Evolutionary conservation across 2,329 filamentous ascomycete species (phyloP).

Genomic region (Coniochaeta prunicola): DNA sequence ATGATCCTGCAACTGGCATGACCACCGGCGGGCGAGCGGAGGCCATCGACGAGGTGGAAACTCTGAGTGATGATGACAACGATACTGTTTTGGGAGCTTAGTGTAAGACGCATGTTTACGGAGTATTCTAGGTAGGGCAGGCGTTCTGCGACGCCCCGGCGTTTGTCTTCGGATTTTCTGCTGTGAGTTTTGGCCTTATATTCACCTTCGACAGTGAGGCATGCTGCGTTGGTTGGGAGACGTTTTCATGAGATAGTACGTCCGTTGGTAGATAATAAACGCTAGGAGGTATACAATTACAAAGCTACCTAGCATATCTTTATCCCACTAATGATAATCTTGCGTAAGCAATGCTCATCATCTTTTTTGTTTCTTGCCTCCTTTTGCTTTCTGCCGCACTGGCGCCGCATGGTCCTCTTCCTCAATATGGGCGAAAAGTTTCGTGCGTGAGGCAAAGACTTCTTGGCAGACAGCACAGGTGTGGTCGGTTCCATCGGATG

Average conservation of each 20-base stretch:
- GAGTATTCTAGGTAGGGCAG: neutral
- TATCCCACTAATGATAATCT: neutral
- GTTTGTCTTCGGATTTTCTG: neutral
- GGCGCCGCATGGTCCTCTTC: constrained; percentile 57
- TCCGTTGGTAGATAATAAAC: neutral
- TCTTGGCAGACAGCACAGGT: constrained; percentile 37
- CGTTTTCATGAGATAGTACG: neutral
- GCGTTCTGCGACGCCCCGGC: neutral
- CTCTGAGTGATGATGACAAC: constrained; percentile 65
- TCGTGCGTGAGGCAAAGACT: constrained; percentile 54
- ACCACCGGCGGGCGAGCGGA: constrained; percentile 51
- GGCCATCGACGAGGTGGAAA: constrained; percentile 85
- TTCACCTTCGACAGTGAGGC: neutral
- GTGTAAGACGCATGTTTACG: neutral
- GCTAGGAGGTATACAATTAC: neutral
- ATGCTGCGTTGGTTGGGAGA: neutral
- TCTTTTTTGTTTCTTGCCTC: constrained; percentile 29
- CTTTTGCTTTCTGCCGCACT: constrained; percentile 17
- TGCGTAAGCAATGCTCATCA: constrained; percentile 11
- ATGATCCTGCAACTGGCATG: constrained; percentile 51
- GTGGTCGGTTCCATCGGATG: constrained; percentile 25
- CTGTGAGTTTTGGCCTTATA: neutral
- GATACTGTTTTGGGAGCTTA: constrained; percentile 11
- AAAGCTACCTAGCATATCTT: neutral
- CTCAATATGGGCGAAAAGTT: constrained; percentile 67